Conservation (phyloP, 192 early-diverging fungal genomes). For the Pilobolus umbonatus region DNA sequence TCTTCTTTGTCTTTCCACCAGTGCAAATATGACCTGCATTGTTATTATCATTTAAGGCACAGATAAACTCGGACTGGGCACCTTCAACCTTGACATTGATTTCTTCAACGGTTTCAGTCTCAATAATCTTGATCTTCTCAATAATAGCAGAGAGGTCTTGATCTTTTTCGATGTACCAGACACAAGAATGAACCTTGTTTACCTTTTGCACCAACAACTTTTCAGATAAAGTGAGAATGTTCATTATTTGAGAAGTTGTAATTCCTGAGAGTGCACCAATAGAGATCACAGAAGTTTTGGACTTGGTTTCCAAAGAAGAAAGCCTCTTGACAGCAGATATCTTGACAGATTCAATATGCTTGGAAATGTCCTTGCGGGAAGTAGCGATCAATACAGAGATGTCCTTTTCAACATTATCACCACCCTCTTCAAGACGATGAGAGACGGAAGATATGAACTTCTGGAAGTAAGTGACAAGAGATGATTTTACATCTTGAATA, state of each 20-base stretch:
- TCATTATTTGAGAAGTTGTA: slow-evolving; percentile 3
- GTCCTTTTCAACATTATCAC: slow-evolving; percentile 13
- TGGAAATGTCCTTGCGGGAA: background rate
- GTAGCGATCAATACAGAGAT: slow-evolving; percentile 9
- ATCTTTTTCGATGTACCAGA: slow-evolving; percentile 4
- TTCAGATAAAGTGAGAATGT: background rate
- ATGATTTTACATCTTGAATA: background rate
- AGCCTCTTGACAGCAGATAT: slow-evolving; percentile 1
- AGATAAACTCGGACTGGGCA: slow-evolving; percentile 1
- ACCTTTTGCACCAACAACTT: slow-evolving; percentile 1
- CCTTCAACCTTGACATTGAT: slow-evolving; percentile 7
- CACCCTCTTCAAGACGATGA: background rate
- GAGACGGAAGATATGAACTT: background rate
- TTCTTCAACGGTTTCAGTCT: slow-evolving; percentile 2
- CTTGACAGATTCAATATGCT: slow-evolving; percentile 1
- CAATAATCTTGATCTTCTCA: background rate
- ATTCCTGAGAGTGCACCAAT: slow-evolving; percentile 9
- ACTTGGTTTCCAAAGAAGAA: slow-evolving; percentile 8
- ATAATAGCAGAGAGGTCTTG: background rate
- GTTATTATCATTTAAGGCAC: background rate
- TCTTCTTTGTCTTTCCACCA: background rate
- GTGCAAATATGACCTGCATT: background rate
- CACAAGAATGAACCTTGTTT: slow-evolving; percentile 4
- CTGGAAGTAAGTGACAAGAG: slow-evolving; percentile 10
- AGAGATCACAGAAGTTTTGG: background rate